phyloP scores from a whole-genome alignment of 306 rosid species.

The Cucumis cinereus region DNA sequence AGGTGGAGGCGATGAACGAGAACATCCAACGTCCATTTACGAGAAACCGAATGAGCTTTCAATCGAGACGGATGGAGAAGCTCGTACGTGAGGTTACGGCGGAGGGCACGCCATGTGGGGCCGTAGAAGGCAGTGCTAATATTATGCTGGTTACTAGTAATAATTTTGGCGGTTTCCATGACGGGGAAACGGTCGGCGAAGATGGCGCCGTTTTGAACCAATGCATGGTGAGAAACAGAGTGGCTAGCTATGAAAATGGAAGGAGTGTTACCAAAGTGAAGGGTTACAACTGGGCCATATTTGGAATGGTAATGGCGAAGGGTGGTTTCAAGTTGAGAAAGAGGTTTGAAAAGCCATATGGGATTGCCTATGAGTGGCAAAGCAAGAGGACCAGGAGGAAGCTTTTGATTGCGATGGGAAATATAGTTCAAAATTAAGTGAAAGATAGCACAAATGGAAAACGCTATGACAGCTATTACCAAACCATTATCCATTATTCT shows the following conservation, averaged over 20 bases:
- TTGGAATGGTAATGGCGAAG: slow-evolving; percentile 3
- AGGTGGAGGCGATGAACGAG: background rate
- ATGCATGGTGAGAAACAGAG: background rate
- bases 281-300: slow-evolving; percentile 3
- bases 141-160: slow-evolving; percentile 9
- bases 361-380: slow-evolving; percentile 4
- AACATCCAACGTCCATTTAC: slow-evolving; percentile 3
- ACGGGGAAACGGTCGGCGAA: slow-evolving; percentile 10
- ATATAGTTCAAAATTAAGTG: background rate
- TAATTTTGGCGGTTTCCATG: background rate
- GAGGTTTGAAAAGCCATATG: background rate
- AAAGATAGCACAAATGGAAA: background rate
- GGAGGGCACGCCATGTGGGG: slow-evolving; percentile 5
- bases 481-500: background rate
- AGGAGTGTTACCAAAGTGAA: slow-evolving; percentile 2
- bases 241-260: slow-evolving; percentile 7
- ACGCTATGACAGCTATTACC: background rate
- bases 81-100: slow-evolving; percentile 8
- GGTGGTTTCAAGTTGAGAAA: background rate
- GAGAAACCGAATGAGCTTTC: background rate
- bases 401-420: background rate
- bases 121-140: slow-evolving; percentile 13
- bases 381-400: background rate
- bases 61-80: slow-evolving; percentile 10
- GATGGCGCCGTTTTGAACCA: slow-evolving; percentile 7